Evolutionary conservation across 2,329 filamentous ascomycete species (phyloP), one percentile per base, ranked within the genome.

Genomic region (Claviceps paspali): DNA sequence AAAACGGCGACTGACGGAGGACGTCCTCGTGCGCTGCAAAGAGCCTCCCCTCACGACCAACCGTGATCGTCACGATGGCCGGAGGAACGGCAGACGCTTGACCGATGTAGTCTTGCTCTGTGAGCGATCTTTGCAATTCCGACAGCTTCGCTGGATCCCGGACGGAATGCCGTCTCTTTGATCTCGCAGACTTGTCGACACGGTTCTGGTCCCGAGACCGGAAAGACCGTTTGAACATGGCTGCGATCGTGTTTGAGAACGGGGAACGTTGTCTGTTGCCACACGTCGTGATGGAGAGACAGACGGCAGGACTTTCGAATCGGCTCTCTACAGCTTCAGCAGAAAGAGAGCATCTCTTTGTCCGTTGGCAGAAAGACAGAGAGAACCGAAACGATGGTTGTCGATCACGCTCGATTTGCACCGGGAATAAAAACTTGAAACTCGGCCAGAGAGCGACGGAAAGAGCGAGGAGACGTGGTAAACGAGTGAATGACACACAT

Each of bases 21-120:
- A 94, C 79, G 62, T 94, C 83, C 69, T 95, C 84, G 63, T 95
- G 87, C 54, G 86, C 87, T 51, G 87, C 87, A 69, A 95, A 95
- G 59, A 94, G 71, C 52, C 87, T 82, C 57, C 82, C 80, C 53
- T 94, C 86, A 50, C 65, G 66, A 50, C 87, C 87, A 54, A 95
- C 78, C 48, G 82, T 77, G 50, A 95, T 68, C 42, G 86, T 93
- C 61, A 93, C 70, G 61, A 94, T 92, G 53, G 86, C 81, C 43
- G 74, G 76, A 45, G 68, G 63, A 33, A 62, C 49, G 17, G 52
- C 48, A 35, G 45, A 38, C 33, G 39, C 35, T 35, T 38, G 30
- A 8, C 43, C 38, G 17, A 58, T 57, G 45, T 57, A 52, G 46
- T 62, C 58, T 45, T 68, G 60, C 51, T 70, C 65, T 43, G 80